Evolutionary conservation across 768 basidiomycete genomes (phyloP), one percentile per base, ranked within the genome.

Genomic region (Mycena belliarum): DNA sequence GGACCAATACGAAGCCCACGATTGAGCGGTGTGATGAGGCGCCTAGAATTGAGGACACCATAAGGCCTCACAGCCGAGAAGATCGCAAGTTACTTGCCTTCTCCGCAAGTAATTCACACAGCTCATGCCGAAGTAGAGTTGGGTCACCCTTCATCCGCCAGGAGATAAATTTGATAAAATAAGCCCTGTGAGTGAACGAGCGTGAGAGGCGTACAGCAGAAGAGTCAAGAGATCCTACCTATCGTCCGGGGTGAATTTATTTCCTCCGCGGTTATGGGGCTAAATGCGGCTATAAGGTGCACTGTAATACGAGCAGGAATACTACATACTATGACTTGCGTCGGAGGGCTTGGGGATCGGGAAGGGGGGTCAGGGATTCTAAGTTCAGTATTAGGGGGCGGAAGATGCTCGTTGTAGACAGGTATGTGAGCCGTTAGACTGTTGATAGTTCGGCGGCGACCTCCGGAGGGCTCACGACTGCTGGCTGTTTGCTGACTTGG

Each of bases 1-100:
- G 7, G 79, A 80, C 88, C 88, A 89, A 64, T 86, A 81, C n/a
- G 83, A 81, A 23, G 74, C 73, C 88, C 88, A 89, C 0, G 87
- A 89, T 29, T 70, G 71, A n/a, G 73, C 64, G 37, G 72, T 80
- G 64, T 89, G 88, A 69, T 88, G 85, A 32, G 87, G 85, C n/a
- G 78, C 84, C 87, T 89, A 60, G 25, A 35, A 46, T 42, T 18
- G 1, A 26, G 37, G 21, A 44, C n/a, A n/a, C 37, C 35, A 55
- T 33, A 20, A 66, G 40, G 42, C 52, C 60, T 29, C 37, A 24
- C 43, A 24, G 33, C 47, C 7, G 6, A 40, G 11, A 38, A 18
- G 16, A 33, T 23, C 43, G 18, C 45, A 44, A 37, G 20, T 35
- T 49, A 38, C 70, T 55, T 53, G 81, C 88, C 76, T 87, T 88